Base-by-base conservation (phyloP, 306 rosid genomes). In the Prunus padus region DNA sequence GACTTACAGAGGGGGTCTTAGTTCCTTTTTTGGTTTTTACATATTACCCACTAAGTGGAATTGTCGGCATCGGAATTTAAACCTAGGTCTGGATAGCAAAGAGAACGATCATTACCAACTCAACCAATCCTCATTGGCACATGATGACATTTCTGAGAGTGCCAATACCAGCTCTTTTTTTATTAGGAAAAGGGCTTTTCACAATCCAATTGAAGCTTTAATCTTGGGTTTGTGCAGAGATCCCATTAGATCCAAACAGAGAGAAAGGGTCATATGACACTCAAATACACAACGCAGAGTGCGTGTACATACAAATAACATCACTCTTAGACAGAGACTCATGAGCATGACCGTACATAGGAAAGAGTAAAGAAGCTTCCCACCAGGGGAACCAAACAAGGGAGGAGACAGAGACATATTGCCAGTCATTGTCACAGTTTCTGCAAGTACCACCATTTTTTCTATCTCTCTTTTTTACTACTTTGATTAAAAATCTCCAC, bases 351-450 rank as follows among this genome's bases (percentile, higher is more conserved):
- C 75, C 23, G 77, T 81, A 87, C 89, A 61, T 86, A 82, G 86
- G 88, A 88, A 86, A 82, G 87, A 79, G 96, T 86, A 86, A 85
- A 86, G 97, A 92, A 92, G 88, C 87, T 92, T 92, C 97, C 96
- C 87, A 87, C 86, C 81, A 74, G 81, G 79, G 77, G 64, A 82
- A 76, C 83, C 89, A 78, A 81, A 65, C 85, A 80, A 37, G 42
- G 42, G 2, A 37, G 42, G 42, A 37, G 42, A 7, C 42, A 37
- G 6, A 6, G 42, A 37, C 42, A 37, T 37, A 6, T 37, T 76
- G 78, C 44, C 85, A 84, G 93, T 85, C 86, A 56, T 69, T 81
- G 55, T 84, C 83, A 68, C 81, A 54, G 69, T 64, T 50, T 45
- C 23, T 16, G 44, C 47, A 50, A 59, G 76, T 77, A 40, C 70